phyloP scores from a whole-genome alignment of 345 rosid species.

The Viola odorata region DNA sequence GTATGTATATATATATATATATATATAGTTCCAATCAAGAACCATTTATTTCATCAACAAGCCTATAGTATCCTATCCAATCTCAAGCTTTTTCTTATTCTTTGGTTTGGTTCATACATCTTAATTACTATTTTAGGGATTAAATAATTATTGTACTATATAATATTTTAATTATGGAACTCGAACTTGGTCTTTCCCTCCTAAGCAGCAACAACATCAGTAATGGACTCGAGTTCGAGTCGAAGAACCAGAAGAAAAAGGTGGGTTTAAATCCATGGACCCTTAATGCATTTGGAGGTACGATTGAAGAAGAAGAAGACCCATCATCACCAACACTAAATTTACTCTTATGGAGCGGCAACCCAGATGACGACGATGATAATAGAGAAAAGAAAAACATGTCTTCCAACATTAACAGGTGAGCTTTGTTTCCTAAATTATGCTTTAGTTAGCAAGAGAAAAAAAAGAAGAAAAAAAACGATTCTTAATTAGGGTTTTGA shows the following conservation, averaged over 20 bases:
- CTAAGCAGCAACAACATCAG: slow-evolving; percentile 18
- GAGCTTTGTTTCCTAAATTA: slow-evolving; percentile 9
- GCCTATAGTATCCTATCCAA: background rate
- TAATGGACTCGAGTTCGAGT: slow-evolving; percentile 7
- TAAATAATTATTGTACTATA: background rate
- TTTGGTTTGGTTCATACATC: background rate
- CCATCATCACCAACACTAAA: slow-evolving; percentile 12
- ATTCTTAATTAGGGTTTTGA: no score
- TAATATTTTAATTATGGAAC: slow-evolving; percentile 32
- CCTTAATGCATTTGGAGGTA: slow-evolving; percentile 9
- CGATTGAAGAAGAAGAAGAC: slow-evolving; percentile 9
- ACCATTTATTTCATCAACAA: background rate
- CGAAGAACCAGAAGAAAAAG: background rate
- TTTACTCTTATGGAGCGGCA: slow-evolving; percentile 36
- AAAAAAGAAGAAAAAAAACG: no score
- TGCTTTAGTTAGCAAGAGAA: background rate
- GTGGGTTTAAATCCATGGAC: slow-evolving; percentile 11
- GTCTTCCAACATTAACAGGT: slow-evolving; percentile 34
- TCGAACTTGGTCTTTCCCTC: slow-evolving; percentile 44
- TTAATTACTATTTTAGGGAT: background rate
- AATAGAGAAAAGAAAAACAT: slow-evolving; percentile 26
- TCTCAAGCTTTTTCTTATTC: background rate
- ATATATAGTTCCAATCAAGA: background rate
- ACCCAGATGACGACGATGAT: slow-evolving; percentile 49
- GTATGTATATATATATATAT: slow-evolving; percentile 3